Conservation (phyloP, 148 eudicot species). For the Nepenthes gracilis region DNA sequence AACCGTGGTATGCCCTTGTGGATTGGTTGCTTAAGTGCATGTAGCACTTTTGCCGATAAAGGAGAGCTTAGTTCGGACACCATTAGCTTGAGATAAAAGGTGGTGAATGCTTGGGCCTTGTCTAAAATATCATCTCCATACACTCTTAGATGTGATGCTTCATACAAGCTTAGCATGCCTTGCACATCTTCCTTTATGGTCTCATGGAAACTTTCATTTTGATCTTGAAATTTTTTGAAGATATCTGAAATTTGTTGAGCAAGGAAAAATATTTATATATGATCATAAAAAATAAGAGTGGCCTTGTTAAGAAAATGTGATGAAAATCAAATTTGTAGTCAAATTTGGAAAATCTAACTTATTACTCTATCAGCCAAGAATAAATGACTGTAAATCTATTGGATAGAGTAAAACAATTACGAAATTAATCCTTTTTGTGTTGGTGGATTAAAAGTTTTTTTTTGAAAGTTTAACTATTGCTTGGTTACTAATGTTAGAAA, state of each 20-base stretch:
- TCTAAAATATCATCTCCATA: slow-evolving; percentile 16
- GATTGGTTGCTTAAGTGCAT: slow-evolving; percentile 21
- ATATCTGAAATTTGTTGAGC: not conserved
- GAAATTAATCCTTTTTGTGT: too few relatives aligned
- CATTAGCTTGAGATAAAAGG: slow-evolving; percentile 10
- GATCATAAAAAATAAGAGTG: too few relatives aligned
- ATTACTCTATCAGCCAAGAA: too few relatives aligned
- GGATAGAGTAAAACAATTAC: too few relatives aligned
- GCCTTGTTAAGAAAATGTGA: too few relatives aligned
- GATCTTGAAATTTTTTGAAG: slow-evolving; percentile 9
- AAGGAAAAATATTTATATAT: too few relatives aligned
- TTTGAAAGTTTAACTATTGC: too few relatives aligned
- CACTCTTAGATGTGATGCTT: slow-evolving; percentile 12
- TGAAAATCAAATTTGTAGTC: too few relatives aligned
- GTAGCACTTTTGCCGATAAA: slow-evolving; percentile 14
- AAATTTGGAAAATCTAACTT: too few relatives aligned
- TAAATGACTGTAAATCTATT: too few relatives aligned
- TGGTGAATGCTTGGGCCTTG: slow-evolving; percentile 14
- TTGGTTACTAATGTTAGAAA: too few relatives aligned
- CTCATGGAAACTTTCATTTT: slow-evolving; percentile 2
- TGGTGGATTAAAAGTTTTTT: too few relatives aligned
- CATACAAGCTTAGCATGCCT: slow-evolving; percentile 15
- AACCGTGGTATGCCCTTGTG: slow-evolving; percentile 21
- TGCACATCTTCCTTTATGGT: not conserved
- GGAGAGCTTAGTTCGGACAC: slow-evolving; percentile 3